phyloP scores from a whole-genome alignment of 352 stramenopile species.

The Globisporangium lucens region DNA sequence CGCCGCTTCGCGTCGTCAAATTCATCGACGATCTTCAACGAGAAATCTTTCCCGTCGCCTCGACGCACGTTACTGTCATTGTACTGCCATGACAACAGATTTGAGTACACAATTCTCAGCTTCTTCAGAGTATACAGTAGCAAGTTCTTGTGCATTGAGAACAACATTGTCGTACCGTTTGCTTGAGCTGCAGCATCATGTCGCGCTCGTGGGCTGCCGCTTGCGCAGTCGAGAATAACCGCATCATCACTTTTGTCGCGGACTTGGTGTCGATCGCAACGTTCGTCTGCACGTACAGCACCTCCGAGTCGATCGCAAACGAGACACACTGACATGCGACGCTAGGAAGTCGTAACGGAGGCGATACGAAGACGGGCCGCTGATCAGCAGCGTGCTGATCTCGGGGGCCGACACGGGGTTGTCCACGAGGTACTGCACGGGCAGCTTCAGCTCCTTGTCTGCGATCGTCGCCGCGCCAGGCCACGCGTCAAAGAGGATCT shows the following conservation, averaged over 20 bases:
- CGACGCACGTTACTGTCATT: neutral
- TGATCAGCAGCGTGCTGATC: slow-evolving; percentile 48
- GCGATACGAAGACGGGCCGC: slow-evolving; percentile 56
- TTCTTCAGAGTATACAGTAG: neutral
- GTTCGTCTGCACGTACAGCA: slow-evolving; percentile 43
- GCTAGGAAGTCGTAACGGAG: slow-evolving; percentile 65
- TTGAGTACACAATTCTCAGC: neutral
- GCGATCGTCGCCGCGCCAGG: slow-evolving; percentile 47
- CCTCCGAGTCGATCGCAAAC: slow-evolving; percentile 34
- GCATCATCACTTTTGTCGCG: slow-evolving; percentile 50
- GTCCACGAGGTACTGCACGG: slow-evolving; percentile 70
- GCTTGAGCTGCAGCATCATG: slow-evolving; percentile 36
- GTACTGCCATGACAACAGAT: neutral
- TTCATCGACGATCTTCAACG: slow-evolving; percentile 29
- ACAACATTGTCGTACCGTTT: slow-evolving; percentile 25
- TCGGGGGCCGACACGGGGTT: slow-evolving; percentile 51
- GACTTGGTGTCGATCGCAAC: slow-evolving; percentile 55
- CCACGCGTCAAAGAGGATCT: slow-evolving; percentile 71
- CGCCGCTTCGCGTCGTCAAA: slow-evolving; percentile 63
- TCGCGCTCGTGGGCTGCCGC: slow-evolving; percentile 39
- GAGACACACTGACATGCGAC: slow-evolving; percentile 28
- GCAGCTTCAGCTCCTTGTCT: slow-evolving; percentile 67
- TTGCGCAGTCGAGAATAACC: slow-evolving; percentile 45
- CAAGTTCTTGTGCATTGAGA: too few species aligned
- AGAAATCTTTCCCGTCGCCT: slow-evolving; percentile 20